A percentile compares a stretch with the other conserved stretches of the same genome.
Evolutionary conservation across 106 monocot species (phyloP).

Genomic region (Dendrobium officinale): DNA sequence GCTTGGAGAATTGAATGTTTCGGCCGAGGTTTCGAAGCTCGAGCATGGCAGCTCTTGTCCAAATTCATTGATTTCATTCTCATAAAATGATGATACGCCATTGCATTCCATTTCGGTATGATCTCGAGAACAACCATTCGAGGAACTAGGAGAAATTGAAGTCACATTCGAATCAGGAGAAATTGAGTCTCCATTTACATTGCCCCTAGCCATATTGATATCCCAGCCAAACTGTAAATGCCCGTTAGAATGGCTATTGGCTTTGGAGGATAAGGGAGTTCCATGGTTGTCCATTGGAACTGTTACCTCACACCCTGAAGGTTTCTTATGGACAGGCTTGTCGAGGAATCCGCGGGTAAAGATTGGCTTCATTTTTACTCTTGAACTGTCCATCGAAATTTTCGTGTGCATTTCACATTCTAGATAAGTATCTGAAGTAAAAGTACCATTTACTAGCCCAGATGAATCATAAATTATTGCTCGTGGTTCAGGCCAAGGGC

Average conservation of each 20-base stretch:
- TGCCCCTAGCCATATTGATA: background rate
- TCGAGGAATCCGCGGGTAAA: constrained; percentile 31
- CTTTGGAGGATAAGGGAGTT: background rate
- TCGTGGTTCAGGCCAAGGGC: background rate
- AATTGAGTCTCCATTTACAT: background rate
- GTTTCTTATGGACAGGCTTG: constrained; percentile 10
- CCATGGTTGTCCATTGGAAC: background rate
- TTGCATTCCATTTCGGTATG: constrained; percentile 3
- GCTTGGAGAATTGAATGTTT: no score
- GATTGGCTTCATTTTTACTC: constrained; percentile 14
- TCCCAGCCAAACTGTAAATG: background rate
- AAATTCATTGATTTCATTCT: background rate
- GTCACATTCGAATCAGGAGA: no score
- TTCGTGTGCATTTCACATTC: background rate
- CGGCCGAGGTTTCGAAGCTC: no score
- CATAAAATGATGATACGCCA: background rate
- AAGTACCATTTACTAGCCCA: background rate
- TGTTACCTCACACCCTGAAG: background rate
- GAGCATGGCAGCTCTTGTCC: no score
- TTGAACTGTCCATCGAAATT: constrained; percentile 2
- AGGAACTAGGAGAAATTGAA: no score
- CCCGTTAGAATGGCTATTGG: constrained; percentile 16
- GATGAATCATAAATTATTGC: no score
- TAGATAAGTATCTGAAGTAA: background rate
- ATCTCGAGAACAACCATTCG: background rate